Base-by-base conservation (phyloP, 371 early-diverging fungal genomes). In the Batkoa obscura region DNA sequence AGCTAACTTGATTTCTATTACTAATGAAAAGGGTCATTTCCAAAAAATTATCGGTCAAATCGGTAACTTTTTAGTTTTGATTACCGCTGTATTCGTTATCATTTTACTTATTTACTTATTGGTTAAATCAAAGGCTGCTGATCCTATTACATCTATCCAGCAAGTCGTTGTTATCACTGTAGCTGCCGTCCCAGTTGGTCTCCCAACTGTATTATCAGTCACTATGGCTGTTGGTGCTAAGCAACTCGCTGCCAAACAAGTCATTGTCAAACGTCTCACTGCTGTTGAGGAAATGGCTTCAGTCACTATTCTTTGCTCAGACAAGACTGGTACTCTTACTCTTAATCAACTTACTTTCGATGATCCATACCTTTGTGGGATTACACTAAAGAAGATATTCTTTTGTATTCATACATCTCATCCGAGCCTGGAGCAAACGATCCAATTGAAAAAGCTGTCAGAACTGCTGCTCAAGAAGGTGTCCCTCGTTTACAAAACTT, bases 241-340 rank as follows among this genome's bases (percentile, higher is more conserved):
- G 61, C 83, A 93, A 66, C 72, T 97, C 43, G 90, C 96, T 23
- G 77, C 78, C 54, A 88, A 90, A 66, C 71, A 91, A 69, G 96
- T 93, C 46, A 90, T 97, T 64, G 88, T 95, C 50, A 92, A 92
- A 73, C 83, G 91, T 54, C 72, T 95, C 34, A 84, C 92, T 5
- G 90, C 90, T 42, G 89, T 94, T 17, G 97, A 97, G 69, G 92
- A 89, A 62, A 72, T 95, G 60, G 94, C 94, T 3, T 91, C 93
- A 0, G 90, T 90, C 15, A 86, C 88, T 12, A 83, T 90, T 15
- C 79, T 96, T 32, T 94, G 94, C 68, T 89, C 90, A 5, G 97
- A 97, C 69, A 97, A 86, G 68, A 97, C 98, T 2, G 98, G 98
- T 54, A 97, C 98, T 15, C 73, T 96, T 50, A 96, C 96, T 10